These are phyloP conservation scores for Ceratocystiopsis minuta DNA, from an alignment of 2,329 filamentous ascomycete species.

Conservation along the genomic window DNA sequence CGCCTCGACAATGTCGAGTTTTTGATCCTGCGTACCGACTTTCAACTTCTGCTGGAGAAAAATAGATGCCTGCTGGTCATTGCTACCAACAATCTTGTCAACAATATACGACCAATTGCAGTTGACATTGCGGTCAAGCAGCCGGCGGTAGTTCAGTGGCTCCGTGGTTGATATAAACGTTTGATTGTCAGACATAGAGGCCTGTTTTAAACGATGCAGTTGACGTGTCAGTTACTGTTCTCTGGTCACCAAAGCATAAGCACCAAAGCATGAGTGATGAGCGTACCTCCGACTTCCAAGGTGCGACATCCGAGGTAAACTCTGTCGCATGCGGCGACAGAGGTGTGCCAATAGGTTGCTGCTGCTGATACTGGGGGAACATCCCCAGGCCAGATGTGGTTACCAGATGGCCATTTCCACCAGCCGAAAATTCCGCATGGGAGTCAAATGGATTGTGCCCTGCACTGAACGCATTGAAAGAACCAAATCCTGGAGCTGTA, in stretches of 20 bases:
- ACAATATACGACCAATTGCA: slow-evolving; percentile 99
- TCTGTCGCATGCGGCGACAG: slow-evolving; percentile 59
- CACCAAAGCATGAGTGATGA: neutral
- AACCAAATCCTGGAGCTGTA: slow-evolving; percentile 14
- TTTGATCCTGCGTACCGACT: slow-evolving; percentile 84
- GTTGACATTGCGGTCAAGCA: slow-evolving; percentile 87
- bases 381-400: slow-evolving; percentile 22
- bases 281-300: slow-evolving; percentile 38
- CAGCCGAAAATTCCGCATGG: slow-evolving; percentile 10
- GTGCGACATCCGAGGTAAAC: slow-evolving; percentile 39
- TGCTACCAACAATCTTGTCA: slow-evolving; percentile 98
- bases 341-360: slow-evolving; percentile 42
- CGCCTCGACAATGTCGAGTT: slow-evolving; percentile 90
- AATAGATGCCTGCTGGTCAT: slow-evolving; percentile 97
- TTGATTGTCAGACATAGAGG: slow-evolving; percentile 33
- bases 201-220: no score
- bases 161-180: slow-evolving; percentile 78
- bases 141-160: slow-evolving; percentile 85
- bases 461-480: slow-evolving; percentile 15
- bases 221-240: no score
- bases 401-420: slow-evolving; percentile 15
- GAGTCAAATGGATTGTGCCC: slow-evolving; percentile 14
- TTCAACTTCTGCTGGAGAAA: slow-evolving; percentile 99
- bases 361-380: slow-evolving; percentile 33
- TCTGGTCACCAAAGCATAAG: no score